Percentiles rank a stretch among this genome's conserved stretches.
Evolutionary conservation across 2,329 filamentous ascomycete genomes (phyloP).

Genomic region (Nigrospora oryzae): DNA sequence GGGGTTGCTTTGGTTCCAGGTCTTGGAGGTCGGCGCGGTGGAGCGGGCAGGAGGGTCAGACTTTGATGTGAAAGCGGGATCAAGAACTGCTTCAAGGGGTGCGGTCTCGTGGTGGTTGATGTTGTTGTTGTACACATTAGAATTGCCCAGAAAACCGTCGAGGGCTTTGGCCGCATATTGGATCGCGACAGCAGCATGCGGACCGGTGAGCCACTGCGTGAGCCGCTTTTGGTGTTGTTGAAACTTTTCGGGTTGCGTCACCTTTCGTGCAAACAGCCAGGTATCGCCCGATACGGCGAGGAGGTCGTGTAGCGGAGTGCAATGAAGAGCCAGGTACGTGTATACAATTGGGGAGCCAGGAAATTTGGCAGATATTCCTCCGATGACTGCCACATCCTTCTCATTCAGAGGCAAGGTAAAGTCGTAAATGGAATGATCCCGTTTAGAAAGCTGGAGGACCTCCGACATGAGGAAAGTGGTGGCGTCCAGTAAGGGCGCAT

Average conservation of each 20-base stretch:
- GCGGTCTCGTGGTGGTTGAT: background rate
- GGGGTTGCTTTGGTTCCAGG: constrained; percentile 48
- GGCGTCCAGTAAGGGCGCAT: constrained; percentile 15
- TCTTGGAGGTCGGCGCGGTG: background rate
- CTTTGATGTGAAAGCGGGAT: no score
- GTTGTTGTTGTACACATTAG: constrained; percentile 9
- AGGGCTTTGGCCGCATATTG: constrained; percentile 44
- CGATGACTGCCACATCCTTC: constrained; percentile 11
- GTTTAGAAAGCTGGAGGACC: constrained; percentile 16
- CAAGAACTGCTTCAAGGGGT: no score
- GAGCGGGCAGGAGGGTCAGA: no score
- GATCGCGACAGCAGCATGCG: constrained; percentile 32
- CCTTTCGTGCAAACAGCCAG: constrained; percentile 49
- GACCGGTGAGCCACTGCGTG: constrained; percentile 20
- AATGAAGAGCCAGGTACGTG: constrained; percentile 47
- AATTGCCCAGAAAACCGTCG: constrained; percentile 29
- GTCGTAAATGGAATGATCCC: constrained; percentile 4
- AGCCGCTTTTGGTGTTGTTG: constrained; percentile 37
- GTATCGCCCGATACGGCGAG: constrained; percentile 50
- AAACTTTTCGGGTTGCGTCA: constrained; percentile 34
- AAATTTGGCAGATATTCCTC: constrained; percentile 32
- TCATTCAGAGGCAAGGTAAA: no score
- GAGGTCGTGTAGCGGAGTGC: constrained; percentile 49
- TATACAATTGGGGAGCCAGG: constrained; percentile 34
- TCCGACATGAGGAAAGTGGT: constrained; percentile 19